These are phyloP conservation scores for Millerozyma acaciae DNA, from an alignment of 805 yeast species.

Conservation along the genomic window DNA sequence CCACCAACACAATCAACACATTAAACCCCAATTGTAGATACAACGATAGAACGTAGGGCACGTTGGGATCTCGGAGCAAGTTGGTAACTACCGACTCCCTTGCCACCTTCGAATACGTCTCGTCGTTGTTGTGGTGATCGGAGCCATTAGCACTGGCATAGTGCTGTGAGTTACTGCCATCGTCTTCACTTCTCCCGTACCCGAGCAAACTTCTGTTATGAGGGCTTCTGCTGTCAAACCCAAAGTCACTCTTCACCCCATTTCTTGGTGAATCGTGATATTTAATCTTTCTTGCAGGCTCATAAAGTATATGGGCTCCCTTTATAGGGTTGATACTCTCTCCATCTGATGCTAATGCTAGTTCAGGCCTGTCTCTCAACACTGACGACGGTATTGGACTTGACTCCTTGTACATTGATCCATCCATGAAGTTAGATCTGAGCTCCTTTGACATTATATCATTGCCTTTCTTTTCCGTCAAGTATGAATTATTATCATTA, in stretches of 20 bases:
- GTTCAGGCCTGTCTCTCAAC: constrained; percentile 15
- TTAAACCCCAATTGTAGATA: constrained; percentile 66
- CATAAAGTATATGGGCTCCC: constrained; percentile 29
- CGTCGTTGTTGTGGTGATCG: not conserved
- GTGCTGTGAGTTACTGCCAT: not conserved
- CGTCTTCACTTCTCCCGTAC: not conserved
- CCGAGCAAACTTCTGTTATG: too few species aligned
- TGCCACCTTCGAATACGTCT: not conserved
- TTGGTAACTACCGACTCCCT: not conserved
- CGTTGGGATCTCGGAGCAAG: constrained; percentile 40
- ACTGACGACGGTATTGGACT: constrained; percentile 9
- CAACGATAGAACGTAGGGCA: constrained; percentile 55
- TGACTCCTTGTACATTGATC: too few species aligned
- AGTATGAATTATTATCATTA: too few species aligned
- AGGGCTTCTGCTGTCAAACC: too few species aligned
- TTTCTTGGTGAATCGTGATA: too few species aligned
- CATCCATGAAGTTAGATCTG: too few species aligned
- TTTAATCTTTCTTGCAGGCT: constrained; percentile 29
- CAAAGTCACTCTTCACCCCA: too few species aligned
- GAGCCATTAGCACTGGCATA: not conserved
- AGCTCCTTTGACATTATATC: constrained; percentile 10
- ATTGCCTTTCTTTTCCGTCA: constrained; percentile 3
- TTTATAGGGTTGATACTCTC: constrained; percentile 29
- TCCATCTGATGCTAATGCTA: constrained; percentile 14
- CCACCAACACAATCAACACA: constrained; percentile 43